phyloP scores from a whole-genome alignment of 2,329 filamentous ascomycete species.

The Sporothrix euskadiensis region DNA sequence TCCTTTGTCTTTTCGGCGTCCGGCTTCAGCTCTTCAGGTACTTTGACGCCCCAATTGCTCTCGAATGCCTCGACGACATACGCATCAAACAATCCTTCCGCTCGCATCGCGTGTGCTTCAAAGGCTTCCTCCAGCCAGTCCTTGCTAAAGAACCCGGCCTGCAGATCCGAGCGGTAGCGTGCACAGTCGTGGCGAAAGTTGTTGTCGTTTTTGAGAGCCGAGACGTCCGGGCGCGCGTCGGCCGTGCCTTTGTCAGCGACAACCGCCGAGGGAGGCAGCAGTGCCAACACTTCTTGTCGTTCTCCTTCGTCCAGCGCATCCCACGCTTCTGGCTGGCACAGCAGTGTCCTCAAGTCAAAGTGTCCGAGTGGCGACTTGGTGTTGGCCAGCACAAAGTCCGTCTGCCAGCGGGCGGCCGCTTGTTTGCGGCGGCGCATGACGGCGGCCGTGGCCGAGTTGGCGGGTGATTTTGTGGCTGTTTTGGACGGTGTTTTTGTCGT shows the following conservation, averaged over 20 bases:
- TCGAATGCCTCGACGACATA: conserved; percentile 49
- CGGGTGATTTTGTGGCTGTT: neutral
- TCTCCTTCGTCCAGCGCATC: conserved; percentile 41
- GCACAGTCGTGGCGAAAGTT: conserved; percentile 48
- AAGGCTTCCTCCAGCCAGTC: conserved; percentile 56
- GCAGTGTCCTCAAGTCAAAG: conserved; percentile 41
- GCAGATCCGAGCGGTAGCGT: conserved; percentile 48
- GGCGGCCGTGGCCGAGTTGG: neutral
- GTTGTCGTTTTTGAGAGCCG: conserved; percentile 45
- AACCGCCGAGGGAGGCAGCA: conserved; percentile 39
- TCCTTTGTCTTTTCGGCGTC: conserved; percentile 30
- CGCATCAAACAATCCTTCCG: conserved; percentile 52
- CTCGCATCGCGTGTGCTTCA: conserved; percentile 52
- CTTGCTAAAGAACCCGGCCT: conserved; percentile 52
- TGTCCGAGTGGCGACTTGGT: conserved; percentile 41
- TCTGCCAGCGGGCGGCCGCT: conserved; percentile 34
- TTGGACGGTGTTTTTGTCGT: neutral
- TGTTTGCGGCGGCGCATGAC: conserved; percentile 29
- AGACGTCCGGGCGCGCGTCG: conserved; percentile 41
- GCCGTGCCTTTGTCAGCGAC: conserved; percentile 39
- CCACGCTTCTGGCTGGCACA: conserved; percentile 45
- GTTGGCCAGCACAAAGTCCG: conserved; percentile 42
- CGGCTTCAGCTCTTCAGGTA: conserved; percentile 39
- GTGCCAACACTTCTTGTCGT: conserved; percentile 39
- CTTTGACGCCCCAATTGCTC: conserved; percentile 49